Evolutionary conservation across 192 early-diverging fungal genomes (phyloP), one percentile per base, ranked within the genome.

Genomic region (Mortierella alpina): DNA sequence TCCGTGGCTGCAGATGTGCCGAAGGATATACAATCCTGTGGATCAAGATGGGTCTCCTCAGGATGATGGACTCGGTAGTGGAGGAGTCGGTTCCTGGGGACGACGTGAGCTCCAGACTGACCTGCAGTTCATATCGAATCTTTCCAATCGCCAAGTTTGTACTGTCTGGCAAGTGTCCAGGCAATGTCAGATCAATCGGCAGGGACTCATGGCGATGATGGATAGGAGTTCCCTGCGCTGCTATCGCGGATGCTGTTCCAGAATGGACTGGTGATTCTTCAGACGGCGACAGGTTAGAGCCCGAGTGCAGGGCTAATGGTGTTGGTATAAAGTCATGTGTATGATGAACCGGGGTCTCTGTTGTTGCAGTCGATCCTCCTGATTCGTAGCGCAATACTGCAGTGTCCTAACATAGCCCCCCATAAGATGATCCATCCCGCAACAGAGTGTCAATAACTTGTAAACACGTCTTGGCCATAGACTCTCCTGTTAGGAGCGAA

Each of bases 61-160:
- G 22, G 14, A 80, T 67, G 14, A 80, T 47, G 12, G 41, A 46
- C 20, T 80, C 77, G 15, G 77, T 68, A 5, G 48, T 55, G 2
- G 77, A 46, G 2, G 14, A 15, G 11, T 39, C 56, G n/a, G 77
- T 80, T 7, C 77, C 77, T 1, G 59, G 64, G 12, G 69, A 70
- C 42, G 55, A 62, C 17, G 68, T 52, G 15, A 80, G 0, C 42
- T 80, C 77, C 23, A 80, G 53, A n/a, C 58, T 80, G 14, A 68
- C 70, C 46, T 80, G 77, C 4, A 80, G 66, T n/a, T 80, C 77
- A 52, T 80, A 80, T 18, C 77, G 63, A 22, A 80, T 80, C 54
- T 64, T 80, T 8, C 77, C 77, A 47, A 80, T 68, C 11, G 52
- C 44, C 5, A 80, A 12, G 51, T 59, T 42, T 10, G 55, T 72